These are phyloP conservation scores for Mycocentrospora acerina DNA, from an alignment of 2,329 filamentous ascomycete species.

Conservation along the genomic window DNA sequence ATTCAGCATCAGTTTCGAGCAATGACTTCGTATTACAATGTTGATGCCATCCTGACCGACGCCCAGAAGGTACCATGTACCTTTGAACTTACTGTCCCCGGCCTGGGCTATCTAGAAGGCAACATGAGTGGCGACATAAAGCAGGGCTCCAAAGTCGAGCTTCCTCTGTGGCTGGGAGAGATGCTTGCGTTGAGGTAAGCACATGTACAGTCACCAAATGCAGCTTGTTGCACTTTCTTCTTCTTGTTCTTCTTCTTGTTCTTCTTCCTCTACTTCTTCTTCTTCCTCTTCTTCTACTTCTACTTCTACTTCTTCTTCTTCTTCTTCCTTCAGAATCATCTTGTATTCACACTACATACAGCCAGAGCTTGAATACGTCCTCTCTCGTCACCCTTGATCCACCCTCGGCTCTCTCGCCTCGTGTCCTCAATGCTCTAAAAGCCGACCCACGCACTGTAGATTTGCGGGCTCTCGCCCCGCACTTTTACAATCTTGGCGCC, in stretches of 20 bases:
- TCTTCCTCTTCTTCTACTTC: too few relatives aligned
- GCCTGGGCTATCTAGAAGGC: slow-evolving; percentile 86
- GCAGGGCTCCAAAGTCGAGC: slow-evolving; percentile 73
- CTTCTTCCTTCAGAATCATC: neutral
- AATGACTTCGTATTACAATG: slow-evolving; percentile 74
- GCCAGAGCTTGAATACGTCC: slow-evolving; percentile 39
- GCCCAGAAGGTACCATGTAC: slow-evolving; percentile 96
- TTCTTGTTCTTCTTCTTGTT: too few relatives aligned
- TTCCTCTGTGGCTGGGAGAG: slow-evolving; percentile 92
- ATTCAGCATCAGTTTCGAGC: slow-evolving; percentile 1
- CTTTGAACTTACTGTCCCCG: slow-evolving; percentile 85
- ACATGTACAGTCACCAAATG: neutral
- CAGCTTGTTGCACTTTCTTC: too few relatives aligned
- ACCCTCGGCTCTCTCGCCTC: slow-evolving; percentile 72
- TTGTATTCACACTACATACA: slow-evolving; percentile 13
- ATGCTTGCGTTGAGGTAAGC: slow-evolving; percentile 75
- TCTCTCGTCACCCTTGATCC: slow-evolving; percentile 71
- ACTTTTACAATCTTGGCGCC: slow-evolving; percentile 85
- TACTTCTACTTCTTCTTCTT: too few relatives aligned
- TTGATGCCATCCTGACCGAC: slow-evolving; percentile 82
- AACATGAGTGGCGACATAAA: slow-evolving; percentile 74
- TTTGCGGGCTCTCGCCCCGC: slow-evolving; percentile 75
- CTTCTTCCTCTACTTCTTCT: too few relatives aligned
- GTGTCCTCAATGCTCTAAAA: slow-evolving; percentile 85
- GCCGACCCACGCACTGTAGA: slow-evolving; percentile 87